These are phyloP conservation scores for Myriosclerotinia scirpicola DNA, from an alignment of 2,329 filamentous ascomycete genomes.

Conservation along the genomic window DNA sequence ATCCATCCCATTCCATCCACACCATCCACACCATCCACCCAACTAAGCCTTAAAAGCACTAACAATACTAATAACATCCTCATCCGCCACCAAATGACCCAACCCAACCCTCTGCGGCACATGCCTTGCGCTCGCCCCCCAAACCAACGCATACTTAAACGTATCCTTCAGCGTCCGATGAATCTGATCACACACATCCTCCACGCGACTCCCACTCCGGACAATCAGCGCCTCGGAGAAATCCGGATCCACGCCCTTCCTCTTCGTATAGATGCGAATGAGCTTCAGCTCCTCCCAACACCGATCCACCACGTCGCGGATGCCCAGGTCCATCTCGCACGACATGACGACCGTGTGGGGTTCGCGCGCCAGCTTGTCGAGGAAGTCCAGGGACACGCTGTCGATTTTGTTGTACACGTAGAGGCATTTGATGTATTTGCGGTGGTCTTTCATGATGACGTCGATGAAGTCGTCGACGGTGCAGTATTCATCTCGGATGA, in stretches of 20 bases:
- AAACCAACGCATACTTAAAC: conserved; percentile 97
- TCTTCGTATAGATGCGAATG: conserved; percentile 94
- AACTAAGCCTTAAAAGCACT: conserved; percentile 48
- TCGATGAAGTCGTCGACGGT: conserved; percentile 99
- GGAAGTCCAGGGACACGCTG: conserved; percentile 86
- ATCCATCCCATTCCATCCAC: conserved; percentile 52
- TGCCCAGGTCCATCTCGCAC: conserved; percentile 91
- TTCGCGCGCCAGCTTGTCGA: conserved; percentile 88
- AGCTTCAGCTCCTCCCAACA: conserved; percentile 92
- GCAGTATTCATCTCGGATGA: conserved; percentile 90
- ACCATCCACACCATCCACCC: no score
- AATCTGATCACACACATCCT: conserved; percentile 95
- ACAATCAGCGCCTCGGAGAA: conserved; percentile 94
- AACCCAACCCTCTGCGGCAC: conserved; percentile 91
- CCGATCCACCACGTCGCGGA: conserved; percentile 88
- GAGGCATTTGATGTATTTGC: conserved; percentile 90
- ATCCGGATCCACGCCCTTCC: conserved; percentile 86
- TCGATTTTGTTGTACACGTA: conserved; percentile 99
- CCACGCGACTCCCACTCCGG: conserved; percentile 80
- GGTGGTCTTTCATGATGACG: conserved; percentile 98
- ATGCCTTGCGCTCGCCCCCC: conserved; percentile 95
- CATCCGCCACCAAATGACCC: conserved; percentile 71
- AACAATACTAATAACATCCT: conserved; percentile 68
- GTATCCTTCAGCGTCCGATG: conserved; percentile 95
- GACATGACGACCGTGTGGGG: conserved; percentile 95